A percentile compares a stretch with the other conserved stretches of the same genome.
Conservation (phyloP, 306 rosid species). For the Vachellia collinsii region DNA sequence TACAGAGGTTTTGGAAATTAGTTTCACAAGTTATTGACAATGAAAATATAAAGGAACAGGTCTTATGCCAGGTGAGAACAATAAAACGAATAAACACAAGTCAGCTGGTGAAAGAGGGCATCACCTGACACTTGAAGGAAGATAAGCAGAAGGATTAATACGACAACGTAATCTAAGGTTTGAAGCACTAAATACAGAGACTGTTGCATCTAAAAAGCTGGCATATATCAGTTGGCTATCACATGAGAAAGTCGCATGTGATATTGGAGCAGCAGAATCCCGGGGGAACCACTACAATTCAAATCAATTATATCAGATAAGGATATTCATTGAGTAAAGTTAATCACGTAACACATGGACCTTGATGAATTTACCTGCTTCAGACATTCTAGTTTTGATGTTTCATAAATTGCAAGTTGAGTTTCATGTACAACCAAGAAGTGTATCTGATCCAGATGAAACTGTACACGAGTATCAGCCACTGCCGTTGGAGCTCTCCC, state of each 20-base stretch:
- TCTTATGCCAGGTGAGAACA: constrained; percentile 9
- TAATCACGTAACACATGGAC: constrained; percentile 4
- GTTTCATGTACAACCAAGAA: constrained; percentile 96
- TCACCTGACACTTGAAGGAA: constrained; percentile 85
- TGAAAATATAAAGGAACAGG: not conserved
- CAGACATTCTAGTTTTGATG: constrained; percentile 78
- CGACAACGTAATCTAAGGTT: constrained; percentile 88
- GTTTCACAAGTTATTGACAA: not conserved
- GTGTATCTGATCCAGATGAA: constrained; percentile 87
- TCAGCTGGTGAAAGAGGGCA: constrained; percentile 21
- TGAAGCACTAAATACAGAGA: constrained; percentile 73
- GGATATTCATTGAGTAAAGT: not conserved
- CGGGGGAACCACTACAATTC: constrained; percentile 71
- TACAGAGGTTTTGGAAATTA: not conserved
- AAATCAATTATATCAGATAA: constrained; percentile 35
- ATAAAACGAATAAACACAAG: not conserved
- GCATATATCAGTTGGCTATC: constrained; percentile 92
- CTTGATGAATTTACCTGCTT: constrained; percentile 62
- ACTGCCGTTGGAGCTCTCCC: constrained; percentile 79
- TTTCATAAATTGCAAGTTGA: constrained; percentile 92
- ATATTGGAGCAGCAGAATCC: constrained; percentile 83
- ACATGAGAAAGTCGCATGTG: constrained; percentile 95
- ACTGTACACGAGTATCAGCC: constrained; percentile 93
- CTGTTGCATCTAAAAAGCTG: constrained; percentile 84
- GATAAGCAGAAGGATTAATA: constrained; percentile 85